Conservation (phyloP, 345 rosid genomes). For the Noccaea bulbosa region DNA sequence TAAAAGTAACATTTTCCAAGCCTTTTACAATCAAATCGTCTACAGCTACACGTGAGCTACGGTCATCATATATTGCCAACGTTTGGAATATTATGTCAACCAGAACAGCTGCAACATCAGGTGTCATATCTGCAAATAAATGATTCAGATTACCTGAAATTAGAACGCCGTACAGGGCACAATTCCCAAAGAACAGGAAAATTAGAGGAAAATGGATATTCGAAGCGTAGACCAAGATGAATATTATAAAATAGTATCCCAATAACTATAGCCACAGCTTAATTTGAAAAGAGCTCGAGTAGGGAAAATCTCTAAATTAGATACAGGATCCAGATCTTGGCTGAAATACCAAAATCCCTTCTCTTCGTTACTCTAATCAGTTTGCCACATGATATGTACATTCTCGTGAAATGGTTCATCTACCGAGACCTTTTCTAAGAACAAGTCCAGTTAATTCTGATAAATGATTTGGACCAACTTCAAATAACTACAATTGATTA, state of each 20-base stretch:
- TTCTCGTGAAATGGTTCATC: constrained; percentile 15
- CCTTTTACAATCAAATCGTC: constrained; percentile 68
- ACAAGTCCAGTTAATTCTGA: background rate
- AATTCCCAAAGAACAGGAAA: background rate
- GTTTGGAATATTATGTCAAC: constrained; percentile 83
- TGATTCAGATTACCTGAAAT: constrained; percentile 11
- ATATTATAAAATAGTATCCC: background rate
- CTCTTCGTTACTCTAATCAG: background rate
- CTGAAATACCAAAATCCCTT: background rate
- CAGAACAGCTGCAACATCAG: constrained; percentile 59
- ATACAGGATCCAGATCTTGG: background rate
- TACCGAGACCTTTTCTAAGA: background rate
- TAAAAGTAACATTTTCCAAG: constrained; percentile 61
- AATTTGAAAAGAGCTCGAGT: background rate
- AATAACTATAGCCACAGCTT: background rate
- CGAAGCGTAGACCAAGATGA: background rate
- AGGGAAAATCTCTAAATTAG: background rate
- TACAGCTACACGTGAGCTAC: constrained; percentile 78
- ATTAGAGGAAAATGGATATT: background rate
- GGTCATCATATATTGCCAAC: constrained; percentile 71
- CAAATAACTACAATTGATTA: background rate
- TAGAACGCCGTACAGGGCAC: background rate
- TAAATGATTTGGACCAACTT: background rate
- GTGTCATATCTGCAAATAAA: constrained; percentile 64
- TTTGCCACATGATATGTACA: background rate